A percentile compares a stretch with the other conserved stretches of the same genome.
Conservation (phyloP, 495 filamentous ascomycete species). For the Lineolata rhizophorae region DNA sequence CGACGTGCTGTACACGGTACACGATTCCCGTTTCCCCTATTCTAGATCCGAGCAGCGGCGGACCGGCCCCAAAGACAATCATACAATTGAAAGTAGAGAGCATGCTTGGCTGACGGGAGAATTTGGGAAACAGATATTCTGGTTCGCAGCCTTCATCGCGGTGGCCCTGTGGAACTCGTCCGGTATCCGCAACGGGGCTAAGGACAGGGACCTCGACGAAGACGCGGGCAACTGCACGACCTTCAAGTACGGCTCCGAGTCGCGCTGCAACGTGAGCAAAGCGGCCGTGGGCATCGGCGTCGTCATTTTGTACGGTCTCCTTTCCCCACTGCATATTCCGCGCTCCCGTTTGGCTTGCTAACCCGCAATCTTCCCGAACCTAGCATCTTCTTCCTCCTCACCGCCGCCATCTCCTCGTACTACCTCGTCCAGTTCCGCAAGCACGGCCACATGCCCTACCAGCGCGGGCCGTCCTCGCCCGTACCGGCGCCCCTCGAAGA, state of each 20-base stretch:
- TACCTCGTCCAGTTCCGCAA: conserved; percentile 57
- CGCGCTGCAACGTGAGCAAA: conserved; percentile 51
- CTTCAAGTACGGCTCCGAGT: conserved; percentile 29
- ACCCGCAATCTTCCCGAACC: neutral
- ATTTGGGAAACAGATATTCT: conserved; percentile 50
- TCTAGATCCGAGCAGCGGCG: neutral
- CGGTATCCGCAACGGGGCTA: conserved; percentile 15
- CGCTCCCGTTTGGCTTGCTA: conserved; percentile 5
- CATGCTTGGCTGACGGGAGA: too few relatives aligned
- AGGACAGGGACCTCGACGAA: conserved; percentile 12
- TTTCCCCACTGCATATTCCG: neutral
- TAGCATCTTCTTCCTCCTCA: conserved; percentile 54
- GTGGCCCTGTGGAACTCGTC: conserved; percentile 44
- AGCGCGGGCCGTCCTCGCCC: conserved; percentile 30
- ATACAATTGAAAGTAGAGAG: neutral
- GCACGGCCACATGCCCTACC: conserved; percentile 53
- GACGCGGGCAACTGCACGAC: conserved; percentile 22
- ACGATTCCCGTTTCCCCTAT: neutral
- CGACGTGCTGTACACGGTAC: conserved; percentile 41
- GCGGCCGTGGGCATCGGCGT: conserved; percentile 59
- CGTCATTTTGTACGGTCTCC: conserved; percentile 50
- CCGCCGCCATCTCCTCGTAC: conserved; percentile 57
- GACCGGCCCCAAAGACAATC: neutral
- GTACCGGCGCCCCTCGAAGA: conserved; percentile 14
- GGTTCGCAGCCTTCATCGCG: conserved; percentile 64